Evolutionary conservation across 495 filamentous ascomycete genomes (phyloP).

Genomic region (Penicillium crystallinum): DNA sequence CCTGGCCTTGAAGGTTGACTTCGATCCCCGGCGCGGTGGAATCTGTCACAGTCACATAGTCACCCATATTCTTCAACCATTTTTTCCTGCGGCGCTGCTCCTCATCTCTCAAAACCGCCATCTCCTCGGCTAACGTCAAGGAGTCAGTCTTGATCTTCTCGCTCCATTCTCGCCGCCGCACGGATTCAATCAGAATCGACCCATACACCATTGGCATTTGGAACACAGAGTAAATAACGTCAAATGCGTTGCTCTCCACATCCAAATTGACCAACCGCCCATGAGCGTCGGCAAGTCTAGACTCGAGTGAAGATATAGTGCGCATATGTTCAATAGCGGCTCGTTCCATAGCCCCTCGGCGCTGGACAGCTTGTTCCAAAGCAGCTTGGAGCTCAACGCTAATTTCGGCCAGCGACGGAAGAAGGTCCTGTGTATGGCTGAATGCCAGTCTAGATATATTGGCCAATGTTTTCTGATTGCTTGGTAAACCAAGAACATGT

Average conservation of each 20-base stretch:
- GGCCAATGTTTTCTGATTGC: slow-evolving; percentile 63
- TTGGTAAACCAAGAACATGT: slow-evolving; percentile 63
- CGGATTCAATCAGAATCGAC: slow-evolving; percentile 76
- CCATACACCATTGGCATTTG: slow-evolving; percentile 85
- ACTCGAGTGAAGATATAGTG: slow-evolving; percentile 71
- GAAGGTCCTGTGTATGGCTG: slow-evolving; percentile 75
- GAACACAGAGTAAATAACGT: slow-evolving; percentile 67
- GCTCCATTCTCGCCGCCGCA: slow-evolving; percentile 82
- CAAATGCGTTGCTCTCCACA: slow-evolving; percentile 65
- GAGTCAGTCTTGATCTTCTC: slow-evolving; percentile 85
- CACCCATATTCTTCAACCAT: slow-evolving; percentile 78
- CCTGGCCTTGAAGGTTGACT: slow-evolving; percentile 77
- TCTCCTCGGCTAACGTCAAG: slow-evolving; percentile 79
- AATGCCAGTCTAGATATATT: slow-evolving; percentile 84
- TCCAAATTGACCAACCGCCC: slow-evolving; percentile 64
- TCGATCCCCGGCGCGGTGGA: slow-evolving; percentile 72
- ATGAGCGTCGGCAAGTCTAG: slow-evolving; percentile 63
- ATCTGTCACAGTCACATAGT: slow-evolving; percentile 51
- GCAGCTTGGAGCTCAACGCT: slow-evolving; percentile 70
- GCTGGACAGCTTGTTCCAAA: slow-evolving; percentile 59
- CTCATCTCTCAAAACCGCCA: slow-evolving; percentile 84
- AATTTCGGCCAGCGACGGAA: slow-evolving; percentile 73
- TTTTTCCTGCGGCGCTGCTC: slow-evolving; percentile 82
- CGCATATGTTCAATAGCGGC: slow-evolving; percentile 68
- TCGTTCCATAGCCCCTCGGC: slow-evolving; percentile 54